Percentiles rank a stretch among this genome's conserved stretches.
These are phyloP conservation scores for Juglanconis oblonga DNA, from an alignment of 2,329 filamentous ascomycete species.

Conservation along the genomic window DNA sequence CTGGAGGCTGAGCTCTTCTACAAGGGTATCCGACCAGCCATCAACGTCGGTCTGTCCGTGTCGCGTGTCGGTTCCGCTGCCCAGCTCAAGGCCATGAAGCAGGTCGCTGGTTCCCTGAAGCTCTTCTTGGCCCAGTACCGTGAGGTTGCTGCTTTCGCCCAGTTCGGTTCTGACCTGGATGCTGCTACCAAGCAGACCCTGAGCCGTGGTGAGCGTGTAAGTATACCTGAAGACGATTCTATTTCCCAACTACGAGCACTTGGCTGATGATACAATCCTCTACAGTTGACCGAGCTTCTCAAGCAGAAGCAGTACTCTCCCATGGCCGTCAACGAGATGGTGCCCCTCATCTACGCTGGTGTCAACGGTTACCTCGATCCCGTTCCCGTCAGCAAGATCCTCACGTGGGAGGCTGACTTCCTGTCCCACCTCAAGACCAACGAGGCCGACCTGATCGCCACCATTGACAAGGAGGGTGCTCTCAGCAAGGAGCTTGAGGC, in stretches of 20 bases:
- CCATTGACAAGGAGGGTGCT: constrained; percentile 93
- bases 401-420: constrained; percentile 93
- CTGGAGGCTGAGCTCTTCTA: constrained; percentile 99
- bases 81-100: constrained; percentile 99
- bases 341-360: constrained; percentile 98
- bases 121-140: constrained; percentile 99
- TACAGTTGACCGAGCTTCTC: constrained; percentile 84
- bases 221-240: constrained; percentile 30
- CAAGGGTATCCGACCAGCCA: constrained; percentile 99
- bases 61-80: constrained; percentile 99
- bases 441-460: constrained; percentile 77
- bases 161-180: constrained; percentile 99
- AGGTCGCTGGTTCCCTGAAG: constrained; percentile 99
- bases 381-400: constrained; percentile 87
- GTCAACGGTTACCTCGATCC: constrained; percentile 93
- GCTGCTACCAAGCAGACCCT: constrained; percentile 99
- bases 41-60: constrained; percentile 99
- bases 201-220: constrained; percentile 93
- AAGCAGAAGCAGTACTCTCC: constrained; percentile 99
- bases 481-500: constrained; percentile 91
- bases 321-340: constrained; percentile 99
- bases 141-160: constrained; percentile 98
- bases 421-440: constrained; percentile 87
- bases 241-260: constrained; percentile 14
- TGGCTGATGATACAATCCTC: constrained; percentile 22